Percentiles rank a stretch among this genome's conserved stretches.
Conservation (phyloP, 139 green algal genomes). For the Gonium pectorale region DNA sequence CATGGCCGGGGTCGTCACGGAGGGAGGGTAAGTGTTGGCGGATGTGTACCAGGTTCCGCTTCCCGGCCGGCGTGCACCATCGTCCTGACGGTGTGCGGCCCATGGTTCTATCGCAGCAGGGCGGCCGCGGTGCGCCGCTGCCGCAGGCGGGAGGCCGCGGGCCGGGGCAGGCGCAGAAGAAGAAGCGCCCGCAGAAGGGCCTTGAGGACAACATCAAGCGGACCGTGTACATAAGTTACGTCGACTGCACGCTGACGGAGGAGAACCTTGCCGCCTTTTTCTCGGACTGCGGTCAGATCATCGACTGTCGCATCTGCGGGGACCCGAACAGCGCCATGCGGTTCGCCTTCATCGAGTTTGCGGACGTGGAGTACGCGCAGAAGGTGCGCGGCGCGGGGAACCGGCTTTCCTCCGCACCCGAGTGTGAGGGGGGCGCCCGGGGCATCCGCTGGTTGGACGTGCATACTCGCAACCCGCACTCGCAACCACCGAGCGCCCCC, state of each 20-base stretch:
- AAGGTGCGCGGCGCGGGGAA: constrained; percentile 67
- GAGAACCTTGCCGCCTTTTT: constrained; percentile 81
- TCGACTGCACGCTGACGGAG: constrained; percentile 73
- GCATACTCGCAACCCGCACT: no score
- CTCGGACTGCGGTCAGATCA: constrained; percentile 73
- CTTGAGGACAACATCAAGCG: constrained; percentile 82
- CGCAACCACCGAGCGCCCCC: no score
- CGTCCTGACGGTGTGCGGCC: no score
- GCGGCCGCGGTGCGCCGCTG: neutral
- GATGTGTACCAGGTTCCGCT: no score
- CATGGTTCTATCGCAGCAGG: neutral
- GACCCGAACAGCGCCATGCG: constrained; percentile 93
- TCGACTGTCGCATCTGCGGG: constrained; percentile 95
- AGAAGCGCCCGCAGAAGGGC: constrained; percentile 58
- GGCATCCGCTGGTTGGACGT: no score
- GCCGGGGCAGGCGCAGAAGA: constrained; percentile 45
- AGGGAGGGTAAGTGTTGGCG: neutral
- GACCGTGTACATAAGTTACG: constrained; percentile 59
- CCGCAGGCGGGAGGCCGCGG: neutral
- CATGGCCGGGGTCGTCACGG: constrained; percentile 3
- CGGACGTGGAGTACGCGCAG: constrained; percentile 64
- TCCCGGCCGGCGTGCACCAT: neutral
- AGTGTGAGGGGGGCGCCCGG: no score
- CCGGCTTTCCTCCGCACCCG: no score
- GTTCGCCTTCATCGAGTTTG: constrained; percentile 98